Evolutionary conservation across 1,139 yeast genomes (phyloP).

Genomic region (Debaryomyces subglobosus): DNA sequence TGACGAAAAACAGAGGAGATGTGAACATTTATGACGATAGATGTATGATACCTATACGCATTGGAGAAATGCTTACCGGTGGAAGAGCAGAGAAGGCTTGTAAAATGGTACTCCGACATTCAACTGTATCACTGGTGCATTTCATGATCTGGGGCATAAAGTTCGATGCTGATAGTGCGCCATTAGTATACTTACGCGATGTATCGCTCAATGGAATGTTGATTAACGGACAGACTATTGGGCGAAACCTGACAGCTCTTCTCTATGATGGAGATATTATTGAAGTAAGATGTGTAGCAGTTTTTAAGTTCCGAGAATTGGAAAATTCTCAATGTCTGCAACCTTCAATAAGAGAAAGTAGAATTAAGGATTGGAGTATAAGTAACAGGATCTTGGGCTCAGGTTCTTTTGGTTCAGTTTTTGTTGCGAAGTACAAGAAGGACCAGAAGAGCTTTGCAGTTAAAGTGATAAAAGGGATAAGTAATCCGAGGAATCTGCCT

Average conservation of each 20-base stretch:
- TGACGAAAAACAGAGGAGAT: not conserved
- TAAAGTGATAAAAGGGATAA: constrained; percentile 42
- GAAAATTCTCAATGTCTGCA: not conserved
- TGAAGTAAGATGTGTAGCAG: constrained; percentile 36
- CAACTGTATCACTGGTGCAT: constrained; percentile 43
- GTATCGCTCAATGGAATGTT: constrained; percentile 56
- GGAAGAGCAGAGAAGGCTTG: constrained; percentile 18
- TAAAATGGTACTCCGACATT: constrained; percentile 15
- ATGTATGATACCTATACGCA: constrained; percentile 13
- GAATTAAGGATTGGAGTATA: constrained; percentile 41
- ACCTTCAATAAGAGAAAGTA: not conserved
- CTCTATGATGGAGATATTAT: constrained; percentile 50
- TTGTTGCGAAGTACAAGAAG: constrained; percentile 26
- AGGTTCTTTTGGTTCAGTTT: constrained; percentile 65
- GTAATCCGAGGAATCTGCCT: not conserved
- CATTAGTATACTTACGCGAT: constrained; percentile 58
- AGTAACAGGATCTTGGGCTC: constrained; percentile 50
- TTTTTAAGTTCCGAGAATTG: constrained; percentile 18
- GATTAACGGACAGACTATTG: constrained; percentile 41
- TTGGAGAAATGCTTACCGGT: constrained; percentile 15
- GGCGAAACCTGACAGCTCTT: constrained; percentile 34
- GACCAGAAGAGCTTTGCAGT: constrained; percentile 47
- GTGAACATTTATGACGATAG: not conserved
- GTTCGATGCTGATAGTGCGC: constrained; percentile 52
- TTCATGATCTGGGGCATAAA: constrained; percentile 51